Conservation (phyloP, 129 eudicot species). For the Flaveria sonorensis region DNA sequence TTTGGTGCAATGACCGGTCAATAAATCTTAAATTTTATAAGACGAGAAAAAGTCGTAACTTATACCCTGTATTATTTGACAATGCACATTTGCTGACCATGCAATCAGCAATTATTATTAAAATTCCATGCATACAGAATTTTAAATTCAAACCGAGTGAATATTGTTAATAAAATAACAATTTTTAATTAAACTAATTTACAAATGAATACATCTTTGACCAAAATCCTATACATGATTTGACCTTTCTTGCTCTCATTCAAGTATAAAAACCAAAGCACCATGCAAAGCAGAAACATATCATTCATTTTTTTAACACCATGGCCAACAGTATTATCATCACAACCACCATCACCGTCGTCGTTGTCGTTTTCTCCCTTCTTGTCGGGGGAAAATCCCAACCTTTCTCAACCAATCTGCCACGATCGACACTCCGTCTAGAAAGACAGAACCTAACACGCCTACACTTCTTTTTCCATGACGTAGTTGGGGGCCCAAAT, state of each 20-base stretch:
- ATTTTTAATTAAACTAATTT: no score
- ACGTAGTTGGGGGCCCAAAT: constrained; percentile 33
- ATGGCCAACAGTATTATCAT: background rate
- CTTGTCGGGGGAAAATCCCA: constrained; percentile 31
- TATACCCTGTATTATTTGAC: background rate
- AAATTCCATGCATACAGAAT: no score
- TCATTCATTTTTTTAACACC: background rate
- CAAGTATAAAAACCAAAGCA: constrained; percentile 11
- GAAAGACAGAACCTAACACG: constrained; percentile 27
- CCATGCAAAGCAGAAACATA: background rate
- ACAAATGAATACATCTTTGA: background rate
- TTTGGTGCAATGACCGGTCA: background rate
- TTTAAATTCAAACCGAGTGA: no score
- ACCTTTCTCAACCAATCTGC: constrained; percentile 31
- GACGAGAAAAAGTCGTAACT: background rate
- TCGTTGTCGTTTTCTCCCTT: constrained; percentile 21
- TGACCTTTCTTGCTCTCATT: background rate
- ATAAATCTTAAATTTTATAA: background rate
- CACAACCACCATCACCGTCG: constrained; percentile 9
- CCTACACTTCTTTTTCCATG: constrained; percentile 40
- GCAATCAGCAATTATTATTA: no score
- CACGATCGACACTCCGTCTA: constrained; percentile 18
- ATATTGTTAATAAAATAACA: no score
- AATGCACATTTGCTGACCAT: no score
- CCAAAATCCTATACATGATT: background rate